These are phyloP conservation scores for Bryum argenteum DNA, from an alignment of 225 moss, liverwort and hornwort species.

Conservation along the genomic window DNA sequence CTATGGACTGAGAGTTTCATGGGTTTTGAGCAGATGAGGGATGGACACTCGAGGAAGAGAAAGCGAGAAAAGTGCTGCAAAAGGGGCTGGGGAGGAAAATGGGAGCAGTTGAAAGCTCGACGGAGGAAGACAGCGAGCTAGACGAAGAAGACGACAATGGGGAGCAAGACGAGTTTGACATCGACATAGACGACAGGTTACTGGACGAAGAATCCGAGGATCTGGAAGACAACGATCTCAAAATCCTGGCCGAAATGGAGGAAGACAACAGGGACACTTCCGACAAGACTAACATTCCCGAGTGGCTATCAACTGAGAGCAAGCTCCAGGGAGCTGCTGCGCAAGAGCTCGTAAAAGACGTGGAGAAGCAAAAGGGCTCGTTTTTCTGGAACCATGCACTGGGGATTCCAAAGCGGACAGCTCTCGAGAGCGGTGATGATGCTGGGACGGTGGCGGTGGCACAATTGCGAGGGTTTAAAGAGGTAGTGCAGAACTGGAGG, in stretches of 20 bases:
- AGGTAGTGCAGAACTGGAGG: conserved; percentile 41
- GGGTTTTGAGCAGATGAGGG: conserved; percentile 12
- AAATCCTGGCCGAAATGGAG: conserved; percentile 37
- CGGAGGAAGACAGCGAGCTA: conserved; percentile 50
- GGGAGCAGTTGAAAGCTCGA: conserved; percentile 20
- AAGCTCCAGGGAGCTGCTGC: background rate
- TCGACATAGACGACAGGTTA: conserved; percentile 46
- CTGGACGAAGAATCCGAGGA: conserved; percentile 64
- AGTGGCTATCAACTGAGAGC: conserved; percentile 24
- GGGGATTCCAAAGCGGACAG: conserved; percentile 36
- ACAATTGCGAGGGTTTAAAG: conserved; percentile 40
- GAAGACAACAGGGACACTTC: conserved; percentile 19
- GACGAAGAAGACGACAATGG: conserved; percentile 46
- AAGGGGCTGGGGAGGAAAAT: conserved; percentile 37
- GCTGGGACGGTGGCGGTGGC: conserved; percentile 31
- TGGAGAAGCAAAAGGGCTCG: conserved; percentile 31
- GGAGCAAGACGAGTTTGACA: conserved; percentile 39
- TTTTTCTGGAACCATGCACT: conserved; percentile 45
- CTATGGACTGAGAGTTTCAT: too few species aligned
- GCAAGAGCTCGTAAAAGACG: background rate
- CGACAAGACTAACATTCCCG: conserved; percentile 18
- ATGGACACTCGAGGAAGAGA: conserved; percentile 1
- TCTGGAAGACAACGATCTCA: conserved; percentile 13
- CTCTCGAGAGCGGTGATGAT: conserved; percentile 25
- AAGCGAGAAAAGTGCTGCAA: conserved; percentile 5